Evolutionary conservation across 2,329 filamentous ascomycete species (phyloP).

Genomic region (Stachybotrys echinatus): DNA sequence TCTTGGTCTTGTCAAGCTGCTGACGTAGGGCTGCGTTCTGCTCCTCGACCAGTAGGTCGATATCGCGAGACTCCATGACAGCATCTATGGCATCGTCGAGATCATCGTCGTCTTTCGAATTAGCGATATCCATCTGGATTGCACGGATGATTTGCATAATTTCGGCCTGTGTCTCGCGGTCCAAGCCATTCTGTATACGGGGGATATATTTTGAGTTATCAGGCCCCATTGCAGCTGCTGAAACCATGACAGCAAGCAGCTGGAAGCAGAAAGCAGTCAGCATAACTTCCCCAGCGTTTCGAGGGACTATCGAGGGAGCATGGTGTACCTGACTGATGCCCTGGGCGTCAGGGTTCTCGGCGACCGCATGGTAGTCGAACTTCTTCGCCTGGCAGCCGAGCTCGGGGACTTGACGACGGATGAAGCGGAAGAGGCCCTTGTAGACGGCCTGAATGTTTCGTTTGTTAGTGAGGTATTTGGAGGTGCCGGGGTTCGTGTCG

Average conservation of each 20-base stretch:
- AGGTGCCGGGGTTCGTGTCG: conserved; percentile 37
- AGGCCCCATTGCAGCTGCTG: conserved; percentile 54
- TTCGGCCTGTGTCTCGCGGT: conserved; percentile 36
- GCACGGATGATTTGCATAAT: conserved; percentile 40
- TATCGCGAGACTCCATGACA: conserved; percentile 41
- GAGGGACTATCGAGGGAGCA: conserved; percentile 1
- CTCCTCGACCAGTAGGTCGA: conserved; percentile 52
- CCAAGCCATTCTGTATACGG: conserved; percentile 34
- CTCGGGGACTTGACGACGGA: conserved; percentile 45
- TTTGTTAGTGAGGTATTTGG: conserved; percentile 42
- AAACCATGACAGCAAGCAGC: conserved; percentile 58
- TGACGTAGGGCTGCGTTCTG: conserved; percentile 45
- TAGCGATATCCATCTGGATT: conserved; percentile 31
- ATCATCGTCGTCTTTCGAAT: conserved; percentile 30
- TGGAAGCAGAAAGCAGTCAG: conserved; percentile 32
- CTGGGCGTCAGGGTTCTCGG: conserved; percentile 49
- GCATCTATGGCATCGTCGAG: conserved; percentile 33
- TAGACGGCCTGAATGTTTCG: conserved; percentile 49
- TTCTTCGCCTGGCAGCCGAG: conserved; percentile 47
- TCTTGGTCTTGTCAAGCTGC: conserved; percentile 48
- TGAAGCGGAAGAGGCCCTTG: conserved; percentile 49
- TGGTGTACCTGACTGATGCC: conserved; percentile 46
- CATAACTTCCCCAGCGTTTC: not conserved
- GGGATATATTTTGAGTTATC: conserved; percentile 49
- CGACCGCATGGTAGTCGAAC: conserved; percentile 52